Evolutionary conservation across 306 rosid species (phyloP).

Genomic region (Prunus campanulata): DNA sequence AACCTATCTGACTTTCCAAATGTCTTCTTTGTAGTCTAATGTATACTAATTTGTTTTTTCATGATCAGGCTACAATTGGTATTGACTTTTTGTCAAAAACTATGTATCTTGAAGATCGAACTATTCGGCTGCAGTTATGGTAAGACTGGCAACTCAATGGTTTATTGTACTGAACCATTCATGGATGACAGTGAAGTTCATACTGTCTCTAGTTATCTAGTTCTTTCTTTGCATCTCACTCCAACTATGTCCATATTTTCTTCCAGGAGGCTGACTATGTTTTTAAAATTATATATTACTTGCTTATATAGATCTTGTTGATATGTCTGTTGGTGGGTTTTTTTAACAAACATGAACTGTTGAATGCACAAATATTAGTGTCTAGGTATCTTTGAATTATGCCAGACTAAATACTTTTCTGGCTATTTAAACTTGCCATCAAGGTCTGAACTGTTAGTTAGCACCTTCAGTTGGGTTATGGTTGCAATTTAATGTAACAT

Average conservation of each 20-base stretch:
- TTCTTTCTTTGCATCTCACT: neutral
- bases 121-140: constrained; percentile 55
- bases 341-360: neutral
- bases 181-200: neutral
- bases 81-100: constrained; percentile 57
- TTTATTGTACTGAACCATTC: neutral
- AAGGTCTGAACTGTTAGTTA: neutral
- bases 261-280: no score
- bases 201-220: neutral
- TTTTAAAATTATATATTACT: neutral
- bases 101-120: constrained; percentile 61
- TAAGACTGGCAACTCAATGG: neutral
- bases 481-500: neutral
- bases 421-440: neutral
- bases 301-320: neutral
- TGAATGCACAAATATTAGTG: neutral
- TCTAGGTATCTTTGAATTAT: neutral
- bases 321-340: neutral
- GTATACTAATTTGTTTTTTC: neutral
- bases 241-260: neutral
- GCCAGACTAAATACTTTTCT: neutral
- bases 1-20: neutral
- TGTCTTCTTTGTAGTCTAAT: no score
- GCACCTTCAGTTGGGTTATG: neutral
- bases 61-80: constrained; percentile 49